Evolutionary conservation across 2,329 filamentous ascomycete species (phyloP).

Genomic region (Aureobasidium subglaciale): DNA sequence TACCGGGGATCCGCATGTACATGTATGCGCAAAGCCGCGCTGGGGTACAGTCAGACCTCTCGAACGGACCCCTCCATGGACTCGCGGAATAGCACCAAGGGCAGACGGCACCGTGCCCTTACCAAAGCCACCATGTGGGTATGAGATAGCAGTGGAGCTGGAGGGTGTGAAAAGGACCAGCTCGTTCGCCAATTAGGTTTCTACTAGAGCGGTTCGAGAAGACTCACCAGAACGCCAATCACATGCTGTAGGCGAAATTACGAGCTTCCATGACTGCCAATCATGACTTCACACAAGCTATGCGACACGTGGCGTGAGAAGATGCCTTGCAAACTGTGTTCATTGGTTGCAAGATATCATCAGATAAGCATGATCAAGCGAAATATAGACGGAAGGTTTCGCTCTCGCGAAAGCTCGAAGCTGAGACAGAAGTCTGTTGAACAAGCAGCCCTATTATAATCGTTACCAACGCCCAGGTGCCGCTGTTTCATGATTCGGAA

Average conservation of each 20-base stretch:
- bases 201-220: conserved; percentile 2
- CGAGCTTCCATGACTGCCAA: conserved; percentile 1
- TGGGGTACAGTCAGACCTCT: not conserved
- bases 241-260: conserved; percentile 6
- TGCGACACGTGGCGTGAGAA: not conserved
- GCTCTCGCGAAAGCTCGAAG: not conserved
- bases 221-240: not conserved
- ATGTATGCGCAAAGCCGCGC: not conserved
- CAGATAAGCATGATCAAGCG: not conserved
- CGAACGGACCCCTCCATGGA: not conserved
- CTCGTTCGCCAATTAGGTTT: conserved; percentile 1
- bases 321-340: not conserved
- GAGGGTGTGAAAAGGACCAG: not conserved
- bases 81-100: not conserved
- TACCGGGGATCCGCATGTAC: not conserved
- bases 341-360: not conserved
- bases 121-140: conserved; percentile 2
- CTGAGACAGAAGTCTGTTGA: not conserved
- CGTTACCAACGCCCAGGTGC: not conserved
- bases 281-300: not conserved
- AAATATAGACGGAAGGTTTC: not conserved
- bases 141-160: not conserved
- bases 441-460: not conserved
- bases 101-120: not conserved
- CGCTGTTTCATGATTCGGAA: not conserved